A percentile compares a stretch with the other conserved stretches of the same genome.
phyloP scores from a whole-genome alignment of 176 grass and related monocot species.

The Lolium perenne region DNA sequence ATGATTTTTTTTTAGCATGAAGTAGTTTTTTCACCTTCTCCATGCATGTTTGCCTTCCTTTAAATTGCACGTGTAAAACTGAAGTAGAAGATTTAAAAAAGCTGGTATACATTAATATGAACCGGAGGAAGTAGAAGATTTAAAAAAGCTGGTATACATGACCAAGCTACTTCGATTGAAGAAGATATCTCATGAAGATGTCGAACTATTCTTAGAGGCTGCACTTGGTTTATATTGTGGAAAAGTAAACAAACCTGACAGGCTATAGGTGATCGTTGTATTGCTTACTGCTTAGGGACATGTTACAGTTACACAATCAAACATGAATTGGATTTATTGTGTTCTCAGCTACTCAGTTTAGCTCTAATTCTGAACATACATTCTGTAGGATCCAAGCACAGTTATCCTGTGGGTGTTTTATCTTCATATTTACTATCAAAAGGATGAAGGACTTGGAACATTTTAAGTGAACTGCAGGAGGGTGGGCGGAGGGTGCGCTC shows the following conservation, averaged over 20 bases:
- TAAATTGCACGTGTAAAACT: too few species aligned
- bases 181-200: slow-evolving; percentile 34
- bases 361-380: slow-evolving; percentile 45
- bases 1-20: too few species aligned
- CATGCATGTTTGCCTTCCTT: too few species aligned
- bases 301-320: slow-evolving; percentile 26
- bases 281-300: slow-evolving; percentile 35
- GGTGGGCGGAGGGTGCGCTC: too few species aligned
- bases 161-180: background rate
- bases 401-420: slow-evolving; percentile 88
- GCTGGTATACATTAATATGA: too few species aligned
- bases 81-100: too few species aligned
- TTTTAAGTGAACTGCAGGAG: too few species aligned
- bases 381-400: slow-evolving; percentile 84
- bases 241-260: slow-evolving; percentile 68
- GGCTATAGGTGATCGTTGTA: slow-evolving; percentile 69
- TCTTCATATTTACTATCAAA: slow-evolving; percentile 93
- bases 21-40: too few species aligned
- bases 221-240: slow-evolving; percentile 73
- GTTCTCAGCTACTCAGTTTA: slow-evolving; percentile 24
- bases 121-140: too few species aligned
- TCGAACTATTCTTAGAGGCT: slow-evolving; percentile 76
- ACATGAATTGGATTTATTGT: slow-evolving; percentile 33
- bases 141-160: too few species aligned
- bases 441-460: slow-evolving; percentile 72